Percentiles rank a stretch among this genome's conserved stretches.
These are phyloP conservation scores for Rugosomyces carneus DNA, from an alignment of 1,284 basidiomycete genomes.

Conservation along the genomic window DNA sequence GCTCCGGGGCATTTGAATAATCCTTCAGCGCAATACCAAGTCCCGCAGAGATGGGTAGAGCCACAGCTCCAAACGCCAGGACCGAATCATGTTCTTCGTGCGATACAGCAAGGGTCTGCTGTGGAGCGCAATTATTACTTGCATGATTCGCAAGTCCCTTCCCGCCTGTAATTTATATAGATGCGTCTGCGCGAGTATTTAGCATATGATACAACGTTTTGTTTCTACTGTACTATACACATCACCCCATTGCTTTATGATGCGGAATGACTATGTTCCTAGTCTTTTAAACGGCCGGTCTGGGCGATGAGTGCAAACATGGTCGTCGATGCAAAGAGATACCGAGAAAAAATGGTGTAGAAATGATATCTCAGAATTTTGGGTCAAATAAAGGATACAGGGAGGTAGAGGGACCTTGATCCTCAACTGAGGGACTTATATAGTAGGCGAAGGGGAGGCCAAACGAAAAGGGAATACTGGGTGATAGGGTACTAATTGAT, in stretches of 20 bases:
- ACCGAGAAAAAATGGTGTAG: neutral
- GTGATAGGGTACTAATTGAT: slow-evolving; percentile 9
- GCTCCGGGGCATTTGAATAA: neutral
- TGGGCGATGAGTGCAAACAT: neutral
- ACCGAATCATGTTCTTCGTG: neutral
- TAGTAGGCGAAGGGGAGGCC: slow-evolving; percentile 2
- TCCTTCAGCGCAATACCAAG: neutral
- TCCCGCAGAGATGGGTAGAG: neutral
- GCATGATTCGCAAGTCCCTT: neutral
- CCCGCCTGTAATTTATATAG: neutral
- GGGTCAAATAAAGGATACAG: slow-evolving; percentile 15
- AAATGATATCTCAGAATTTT: slow-evolving; percentile 16
- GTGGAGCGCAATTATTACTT: neutral
- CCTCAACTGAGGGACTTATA: slow-evolving; percentile 2
- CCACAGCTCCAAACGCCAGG: neutral
- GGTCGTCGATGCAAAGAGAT: too few relatives aligned
- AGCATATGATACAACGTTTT: neutral
- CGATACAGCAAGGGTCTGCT: neutral
- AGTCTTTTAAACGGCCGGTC: neutral
- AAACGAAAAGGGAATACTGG: slow-evolving; percentile 10
- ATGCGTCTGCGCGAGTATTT: neutral
- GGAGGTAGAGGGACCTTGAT: slow-evolving; percentile 4
- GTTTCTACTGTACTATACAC: too few relatives aligned
- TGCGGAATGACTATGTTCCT: neutral
- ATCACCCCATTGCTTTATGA: neutral